Base-by-base conservation (phyloP, 2,329 filamentous ascomycete species). In the Chaetomiaceae sp. region DNA sequence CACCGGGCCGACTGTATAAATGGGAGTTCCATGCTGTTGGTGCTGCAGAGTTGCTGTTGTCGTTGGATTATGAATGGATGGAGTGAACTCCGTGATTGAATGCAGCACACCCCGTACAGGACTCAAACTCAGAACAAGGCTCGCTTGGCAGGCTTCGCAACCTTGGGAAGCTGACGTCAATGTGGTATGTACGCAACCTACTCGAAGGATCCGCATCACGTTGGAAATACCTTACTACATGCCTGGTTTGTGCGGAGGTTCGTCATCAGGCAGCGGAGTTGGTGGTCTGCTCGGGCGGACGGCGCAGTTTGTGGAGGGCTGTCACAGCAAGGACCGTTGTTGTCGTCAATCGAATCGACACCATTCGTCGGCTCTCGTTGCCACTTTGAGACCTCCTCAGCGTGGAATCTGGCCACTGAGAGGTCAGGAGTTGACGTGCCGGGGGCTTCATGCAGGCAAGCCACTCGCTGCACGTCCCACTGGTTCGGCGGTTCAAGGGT, bases 331-430 rank as follows among this genome's bases (percentile, higher is more conserved):
- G 33, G 44, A 23, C 12, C 35, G 30, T 21, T n/a, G 30, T 14
- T 12, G 45, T 42, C 21, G 50, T 49, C 45, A 39, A 42, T 33
- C 21, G 27, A 30, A 33, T n/a, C 23, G 31, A 23, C 27, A 40
- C 45, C 27, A 43, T 50, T 37, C 45, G 49, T 47, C 49, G 50
- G 55, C 43, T 48, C 37, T 27, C 31, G 31, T 50, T 57, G 49
- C 55, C 49, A 34, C 27, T 41, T 54, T 12, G 7, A 50, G 51
- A 10, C 16, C 42, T 34, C 10, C 17, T n/a, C 17, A 21, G 41
- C 19, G 37, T 20, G 13, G 17, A 16, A 38, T 17, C 27, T 44
- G 23, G 40, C 48, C 48, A 54, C 37, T 52, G 54, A 34, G 40
- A 17, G 27, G 14, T 38, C 35, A 23, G 8, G 25, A 13, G 31